phyloP scores from a whole-genome alignment of 305 asterid genomes.

The Vinca major region DNA sequence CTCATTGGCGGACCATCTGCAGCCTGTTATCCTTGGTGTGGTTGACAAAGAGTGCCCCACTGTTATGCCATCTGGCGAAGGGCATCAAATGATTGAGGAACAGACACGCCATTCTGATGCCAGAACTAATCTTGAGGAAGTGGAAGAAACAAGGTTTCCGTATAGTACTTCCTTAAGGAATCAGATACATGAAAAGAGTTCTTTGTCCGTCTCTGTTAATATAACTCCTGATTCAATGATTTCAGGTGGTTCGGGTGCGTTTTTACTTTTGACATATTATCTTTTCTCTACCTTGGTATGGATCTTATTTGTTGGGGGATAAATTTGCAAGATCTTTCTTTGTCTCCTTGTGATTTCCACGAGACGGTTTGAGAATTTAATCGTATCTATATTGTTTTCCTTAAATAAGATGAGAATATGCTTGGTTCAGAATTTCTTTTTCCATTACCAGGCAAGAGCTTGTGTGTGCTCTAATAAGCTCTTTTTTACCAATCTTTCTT shows the following conservation, averaged over 20 bases:
- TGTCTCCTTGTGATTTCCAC: background rate
- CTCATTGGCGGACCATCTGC: slow-evolving; percentile 39
- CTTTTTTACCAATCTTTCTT: background rate
- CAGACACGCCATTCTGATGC: no score
- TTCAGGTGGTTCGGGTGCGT: slow-evolving; percentile 35
- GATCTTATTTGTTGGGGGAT: background rate
- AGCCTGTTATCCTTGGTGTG: slow-evolving; percentile 40
- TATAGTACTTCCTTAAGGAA: slow-evolving; percentile 27
- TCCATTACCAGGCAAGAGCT: background rate
- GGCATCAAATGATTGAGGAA: no score
- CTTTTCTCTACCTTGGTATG: background rate
- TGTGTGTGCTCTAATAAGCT: background rate
- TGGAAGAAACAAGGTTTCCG: background rate
- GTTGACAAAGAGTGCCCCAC: slow-evolving; percentile 14
- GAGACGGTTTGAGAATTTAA: background rate
- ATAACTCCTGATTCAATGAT: slow-evolving; percentile 33
- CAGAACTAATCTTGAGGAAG: no score
- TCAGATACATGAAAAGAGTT: slow-evolving; percentile 24
- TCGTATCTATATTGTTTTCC: background rate
- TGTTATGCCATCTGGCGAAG: slow-evolving; percentile 12
- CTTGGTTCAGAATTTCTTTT: background rate
- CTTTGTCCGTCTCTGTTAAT: slow-evolving; percentile 29
- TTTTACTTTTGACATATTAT: slow-evolving; percentile 6
- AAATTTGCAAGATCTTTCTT: background rate
- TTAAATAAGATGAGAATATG: background rate